These are phyloP conservation scores for Pythium monospermum DNA, from an alignment of 352 stramenopile genomes.

Conservation along the genomic window DNA sequence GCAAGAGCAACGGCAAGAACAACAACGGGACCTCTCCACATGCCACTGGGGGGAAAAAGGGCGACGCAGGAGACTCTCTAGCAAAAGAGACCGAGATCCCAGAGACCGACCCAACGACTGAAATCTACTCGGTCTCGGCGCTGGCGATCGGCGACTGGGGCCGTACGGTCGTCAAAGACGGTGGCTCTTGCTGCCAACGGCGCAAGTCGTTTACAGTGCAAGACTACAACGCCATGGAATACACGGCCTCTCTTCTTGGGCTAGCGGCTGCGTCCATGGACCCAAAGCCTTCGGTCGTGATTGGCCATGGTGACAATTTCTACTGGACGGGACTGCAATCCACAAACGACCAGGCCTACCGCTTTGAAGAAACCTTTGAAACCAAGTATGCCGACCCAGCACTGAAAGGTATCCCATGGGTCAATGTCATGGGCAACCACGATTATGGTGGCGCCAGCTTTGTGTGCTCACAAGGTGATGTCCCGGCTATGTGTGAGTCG, in stretches of 20 bases:
- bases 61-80: background rate
- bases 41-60: background rate
- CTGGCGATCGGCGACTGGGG: conserved; percentile 46
- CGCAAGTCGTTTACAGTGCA: conserved; percentile 22
- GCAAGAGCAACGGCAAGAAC: conserved; percentile 1
- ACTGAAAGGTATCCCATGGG: conserved; percentile 63
- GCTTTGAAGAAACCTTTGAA: conserved; percentile 77
- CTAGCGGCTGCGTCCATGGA: conserved; percentile 22
- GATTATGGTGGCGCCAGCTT: conserved; percentile 79
- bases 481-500: conserved; percentile 39
- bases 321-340: conserved; percentile 65
- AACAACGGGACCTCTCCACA: background rate
- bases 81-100: conserved; percentile 13
- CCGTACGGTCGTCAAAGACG: conserved; percentile 27
- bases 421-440: conserved; percentile 83
- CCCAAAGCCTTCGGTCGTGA: conserved; percentile 26
- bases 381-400: conserved; percentile 55
- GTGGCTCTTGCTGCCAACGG: conserved; percentile 31
- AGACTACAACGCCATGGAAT: conserved; percentile 38
- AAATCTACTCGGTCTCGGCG: conserved; percentile 27
- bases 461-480: conserved; percentile 45
- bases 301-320: conserved; percentile 44
- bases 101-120: conserved; percentile 22
- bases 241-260: conserved; percentile 32
- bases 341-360: conserved; percentile 46